Conservation (phyloP, 2,329 filamentous ascomycete genomes). For the Aspergillus piperis region DNA sequence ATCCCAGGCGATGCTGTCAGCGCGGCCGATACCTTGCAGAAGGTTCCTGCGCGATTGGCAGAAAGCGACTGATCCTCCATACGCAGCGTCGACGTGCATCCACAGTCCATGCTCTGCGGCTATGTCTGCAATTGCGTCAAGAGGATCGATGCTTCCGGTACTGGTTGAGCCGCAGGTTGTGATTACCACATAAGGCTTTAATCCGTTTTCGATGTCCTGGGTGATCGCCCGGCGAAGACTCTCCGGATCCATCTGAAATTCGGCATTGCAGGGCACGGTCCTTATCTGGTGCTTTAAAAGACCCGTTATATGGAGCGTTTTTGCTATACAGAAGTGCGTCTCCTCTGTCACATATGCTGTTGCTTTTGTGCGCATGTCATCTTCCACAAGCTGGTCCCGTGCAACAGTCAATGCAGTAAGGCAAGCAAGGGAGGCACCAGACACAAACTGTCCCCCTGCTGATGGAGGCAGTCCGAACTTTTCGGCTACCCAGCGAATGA, state of each 20-base stretch:
- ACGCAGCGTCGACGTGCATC: constrained; percentile 28
- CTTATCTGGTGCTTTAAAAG: constrained; percentile 19
- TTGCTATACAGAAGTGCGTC: constrained; percentile 19
- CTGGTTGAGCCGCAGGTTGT: constrained; percentile 22
- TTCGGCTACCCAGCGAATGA: constrained; percentile 21
- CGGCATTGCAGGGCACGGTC: constrained; percentile 11
- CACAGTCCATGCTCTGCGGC: constrained; percentile 16
- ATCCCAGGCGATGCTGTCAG: constrained; percentile 29
- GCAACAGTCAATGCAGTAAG: constrained; percentile 23
- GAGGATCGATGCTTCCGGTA: constrained; percentile 23
- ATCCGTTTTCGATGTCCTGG: constrained; percentile 3
- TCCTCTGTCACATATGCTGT: constrained; percentile 22
- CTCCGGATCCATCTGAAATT: constrained; percentile 15
- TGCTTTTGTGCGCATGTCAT: constrained; percentile 1
- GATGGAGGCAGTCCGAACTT: constrained; percentile 16
- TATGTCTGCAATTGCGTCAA: constrained; percentile 16
- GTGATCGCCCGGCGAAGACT: constrained; percentile 4
- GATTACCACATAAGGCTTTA: constrained; percentile 19
- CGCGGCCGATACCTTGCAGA: constrained; percentile 17
- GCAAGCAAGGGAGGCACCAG: constrained; percentile 25
- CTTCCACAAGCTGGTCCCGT: constrained; percentile 17
- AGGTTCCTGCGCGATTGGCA: constrained; percentile 12
- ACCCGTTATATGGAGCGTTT: constrained; percentile 18
- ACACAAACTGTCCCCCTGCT: constrained; percentile 22
- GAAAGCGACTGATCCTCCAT: constrained; percentile 21